Percentiles rank a stretch among this genome's conserved stretches.
phyloP scores from a whole-genome alignment of 2,329 filamentous ascomycete species.

The Truncatella angustata region DNA sequence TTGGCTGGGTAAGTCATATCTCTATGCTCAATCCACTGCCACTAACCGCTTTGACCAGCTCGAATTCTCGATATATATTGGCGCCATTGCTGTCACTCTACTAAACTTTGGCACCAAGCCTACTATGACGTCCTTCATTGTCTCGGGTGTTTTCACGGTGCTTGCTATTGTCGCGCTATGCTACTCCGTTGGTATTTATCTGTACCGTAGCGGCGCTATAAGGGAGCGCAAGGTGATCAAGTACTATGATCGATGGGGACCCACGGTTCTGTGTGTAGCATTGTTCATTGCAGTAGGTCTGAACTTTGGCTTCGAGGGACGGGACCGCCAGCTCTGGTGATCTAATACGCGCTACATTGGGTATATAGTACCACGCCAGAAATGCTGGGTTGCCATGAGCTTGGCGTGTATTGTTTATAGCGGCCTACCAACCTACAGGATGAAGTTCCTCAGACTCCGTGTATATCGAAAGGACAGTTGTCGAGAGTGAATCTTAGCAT shows the following conservation, averaged over 20 bases:
- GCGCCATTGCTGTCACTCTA: slow-evolving; percentile 78
- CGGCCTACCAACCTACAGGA: too few species aligned
- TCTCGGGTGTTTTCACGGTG: slow-evolving; percentile 76
- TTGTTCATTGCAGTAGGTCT: slow-evolving; percentile 72
- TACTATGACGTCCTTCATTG: slow-evolving; percentile 59
- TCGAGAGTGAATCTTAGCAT: too few species aligned
- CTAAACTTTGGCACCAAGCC: slow-evolving; percentile 73
- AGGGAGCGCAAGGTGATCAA: slow-evolving; percentile 78
- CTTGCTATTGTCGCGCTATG: slow-evolving; percentile 75
- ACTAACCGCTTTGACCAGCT: slow-evolving; percentile 50
- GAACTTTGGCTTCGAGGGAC: slow-evolving; percentile 80
- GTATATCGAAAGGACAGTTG: too few species aligned
- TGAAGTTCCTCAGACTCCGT: too few species aligned
- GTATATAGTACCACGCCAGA: too few species aligned
- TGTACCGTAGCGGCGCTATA: slow-evolving; percentile 86
- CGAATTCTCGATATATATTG: slow-evolving; percentile 94
- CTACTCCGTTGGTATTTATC: slow-evolving; percentile 81
- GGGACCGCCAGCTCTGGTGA: slow-evolving; percentile 55
- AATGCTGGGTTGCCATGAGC: too few species aligned
- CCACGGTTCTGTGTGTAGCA: slow-evolving; percentile 70
- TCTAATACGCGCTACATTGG: not conserved
- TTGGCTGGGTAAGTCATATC: slow-evolving; percentile 72
- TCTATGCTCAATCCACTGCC: not conserved
- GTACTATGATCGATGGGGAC: slow-evolving; percentile 89
- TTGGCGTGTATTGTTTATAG: too few species aligned